phyloP scores from a whole-genome alignment of 1,284 basidiomycete genomes.

The Pseudozyma hubeiensis region DNA sequence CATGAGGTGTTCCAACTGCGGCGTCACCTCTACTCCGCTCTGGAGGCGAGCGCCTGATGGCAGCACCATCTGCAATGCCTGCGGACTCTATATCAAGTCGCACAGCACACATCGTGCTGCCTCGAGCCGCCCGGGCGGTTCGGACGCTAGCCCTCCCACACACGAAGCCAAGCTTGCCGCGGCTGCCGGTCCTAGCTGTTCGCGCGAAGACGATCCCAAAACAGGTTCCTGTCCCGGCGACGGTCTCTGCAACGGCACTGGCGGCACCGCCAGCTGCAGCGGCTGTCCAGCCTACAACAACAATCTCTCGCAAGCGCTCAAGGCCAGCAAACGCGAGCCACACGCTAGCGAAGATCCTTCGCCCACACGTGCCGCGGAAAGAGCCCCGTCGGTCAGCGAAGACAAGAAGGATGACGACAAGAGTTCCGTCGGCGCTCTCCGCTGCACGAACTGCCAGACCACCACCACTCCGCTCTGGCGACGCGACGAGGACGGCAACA shows the following conservation, averaged over 20 bases:
- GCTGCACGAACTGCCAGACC: constrained; percentile 87
- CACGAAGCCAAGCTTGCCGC: constrained; percentile 17
- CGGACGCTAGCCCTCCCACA: constrained; percentile 33
- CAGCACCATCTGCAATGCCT: constrained; percentile 89
- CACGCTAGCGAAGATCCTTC: constrained; percentile 24
- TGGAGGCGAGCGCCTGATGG: constrained; percentile 90
- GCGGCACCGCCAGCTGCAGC: constrained; percentile 60
- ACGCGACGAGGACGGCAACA: constrained; percentile 90
- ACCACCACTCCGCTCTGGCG: constrained; percentile 90
- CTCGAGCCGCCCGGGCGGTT: constrained; percentile 22
- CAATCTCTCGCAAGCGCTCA: constrained; percentile 55
- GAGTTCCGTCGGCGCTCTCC: constrained; percentile 52
- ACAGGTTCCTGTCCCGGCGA: constrained; percentile 63
- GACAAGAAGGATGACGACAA: constrained; percentile 43
- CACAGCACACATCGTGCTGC: constrained; percentile 47
- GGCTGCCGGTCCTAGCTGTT: constrained; percentile 12
- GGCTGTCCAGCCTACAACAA: constrained; percentile 67
- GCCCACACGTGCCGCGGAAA: constrained; percentile 24
- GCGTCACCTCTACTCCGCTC: constrained; percentile 86
- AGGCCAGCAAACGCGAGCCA: constrained; percentile 37
- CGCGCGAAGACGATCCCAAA: constrained; percentile 41
- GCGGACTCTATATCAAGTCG: constrained; percentile 57
- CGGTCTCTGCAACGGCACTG: constrained; percentile 65
- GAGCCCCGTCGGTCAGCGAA: constrained; percentile 10
- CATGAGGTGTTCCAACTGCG: constrained; percentile 80